A percentile compares a stretch with the other conserved stretches of the same genome.
Conservation (phyloP, 1,284 basidiomycete genomes). For the Bondarzewia mesenterica region DNA sequence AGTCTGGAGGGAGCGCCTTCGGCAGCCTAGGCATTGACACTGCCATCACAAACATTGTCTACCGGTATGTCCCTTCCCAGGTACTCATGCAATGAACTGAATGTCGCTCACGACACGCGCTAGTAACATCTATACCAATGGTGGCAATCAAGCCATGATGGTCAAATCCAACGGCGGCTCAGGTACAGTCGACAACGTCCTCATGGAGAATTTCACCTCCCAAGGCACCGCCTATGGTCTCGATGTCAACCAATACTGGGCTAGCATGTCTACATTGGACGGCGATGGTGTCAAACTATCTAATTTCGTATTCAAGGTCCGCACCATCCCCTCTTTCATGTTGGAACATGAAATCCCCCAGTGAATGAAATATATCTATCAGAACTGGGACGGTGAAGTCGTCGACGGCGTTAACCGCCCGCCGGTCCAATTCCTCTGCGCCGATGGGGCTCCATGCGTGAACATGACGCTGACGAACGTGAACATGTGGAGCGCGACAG, state of each 20-base stretch:
- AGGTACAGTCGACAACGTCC: conserved; percentile 25
- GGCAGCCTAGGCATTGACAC: conserved; percentile 25
- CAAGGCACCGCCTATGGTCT: conserved; percentile 25
- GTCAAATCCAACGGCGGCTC: conserved; percentile 28
- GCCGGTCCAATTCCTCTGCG: conserved; percentile 24
- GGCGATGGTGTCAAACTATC: conserved; percentile 22
- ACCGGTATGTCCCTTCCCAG: conserved; percentile 6
- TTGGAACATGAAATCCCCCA: no score
- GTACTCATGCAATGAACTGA: no score
- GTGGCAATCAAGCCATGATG: conserved; percentile 29
- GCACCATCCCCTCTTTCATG: no score
- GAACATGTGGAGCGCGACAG: conserved; percentile 24
- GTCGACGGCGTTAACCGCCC: conserved; percentile 22
- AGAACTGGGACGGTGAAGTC: conserved; percentile 27
- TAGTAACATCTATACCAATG: conserved; percentile 25
- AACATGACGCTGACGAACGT: conserved; percentile 23
- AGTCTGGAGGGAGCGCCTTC: conserved; percentile 27
- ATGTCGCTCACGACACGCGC: neutral
- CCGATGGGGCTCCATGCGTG: conserved; percentile 25
- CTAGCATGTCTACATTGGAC: conserved; percentile 13
- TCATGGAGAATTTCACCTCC: conserved; percentile 25
- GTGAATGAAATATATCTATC: neutral
- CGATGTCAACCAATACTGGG: conserved; percentile 27
- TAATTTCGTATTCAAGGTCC: conserved; percentile 22
- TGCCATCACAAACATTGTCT: conserved; percentile 24